These are phyloP conservation scores for Pholiota molesta DNA, from an alignment of 768 basidiomycete genomes.

Conservation along the genomic window DNA sequence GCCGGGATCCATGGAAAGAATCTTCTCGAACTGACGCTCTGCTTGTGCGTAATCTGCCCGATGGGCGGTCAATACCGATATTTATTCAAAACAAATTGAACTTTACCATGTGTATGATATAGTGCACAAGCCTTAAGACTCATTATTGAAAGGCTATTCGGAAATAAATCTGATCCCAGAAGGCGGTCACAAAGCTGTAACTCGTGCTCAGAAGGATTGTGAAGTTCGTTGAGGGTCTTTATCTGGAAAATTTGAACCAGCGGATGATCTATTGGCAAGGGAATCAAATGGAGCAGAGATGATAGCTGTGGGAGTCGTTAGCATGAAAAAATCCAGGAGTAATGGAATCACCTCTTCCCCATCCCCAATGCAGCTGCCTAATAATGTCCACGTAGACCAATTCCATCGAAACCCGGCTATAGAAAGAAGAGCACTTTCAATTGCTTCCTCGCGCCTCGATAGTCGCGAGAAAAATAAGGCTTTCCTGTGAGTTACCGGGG, in stretches of 20 bases:
- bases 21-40: constrained; percentile 81
- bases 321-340: constrained; percentile 3
- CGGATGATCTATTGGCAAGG: constrained; percentile 48
- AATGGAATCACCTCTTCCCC: constrained; percentile 72
- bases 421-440: constrained; percentile 77
- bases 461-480: constrained; percentile 82
- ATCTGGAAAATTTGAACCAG: constrained; percentile 78
- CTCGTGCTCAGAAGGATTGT: constrained; percentile 87
- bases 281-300: constrained; percentile 50
- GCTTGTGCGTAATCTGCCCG: constrained; percentile 84
- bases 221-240: constrained; percentile 86
- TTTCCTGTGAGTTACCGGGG: constrained; percentile 52
- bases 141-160: constrained; percentile 83
- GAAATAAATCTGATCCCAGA: constrained; percentile 71
- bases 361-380: constrained; percentile 80
- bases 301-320: constrained; percentile 42
- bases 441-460: constrained; percentile 81
- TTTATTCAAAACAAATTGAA: constrained; percentile 5
- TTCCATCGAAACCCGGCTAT: constrained; percentile 87
- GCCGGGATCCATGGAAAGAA: constrained; percentile 80
- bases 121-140: constrained; percentile 83
- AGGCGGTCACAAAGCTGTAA: constrained; percentile 81
- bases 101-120: constrained; percentile 86
- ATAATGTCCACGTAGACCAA: constrained; percentile 89
- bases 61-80: constrained; percentile 6